These are phyloP conservation scores for Nemophila menziesii DNA, from an alignment of 257 asterid species.

Conservation along the genomic window DNA sequence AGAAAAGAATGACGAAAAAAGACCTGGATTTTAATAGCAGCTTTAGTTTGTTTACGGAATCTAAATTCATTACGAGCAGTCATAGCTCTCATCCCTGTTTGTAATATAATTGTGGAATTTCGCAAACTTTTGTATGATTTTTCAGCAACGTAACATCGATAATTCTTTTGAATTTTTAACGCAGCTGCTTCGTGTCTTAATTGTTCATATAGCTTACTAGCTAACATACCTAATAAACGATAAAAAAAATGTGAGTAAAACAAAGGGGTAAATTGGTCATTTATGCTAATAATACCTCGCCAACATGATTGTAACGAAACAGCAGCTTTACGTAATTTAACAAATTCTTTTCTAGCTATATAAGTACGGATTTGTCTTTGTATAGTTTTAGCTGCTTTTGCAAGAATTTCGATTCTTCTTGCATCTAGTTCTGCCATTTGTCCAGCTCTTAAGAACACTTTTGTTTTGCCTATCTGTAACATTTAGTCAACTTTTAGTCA, in stretches of 20 bases:
- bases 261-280: not conserved
- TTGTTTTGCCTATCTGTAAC: conserved; percentile 81
- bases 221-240: conserved; percentile 48
- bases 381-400: conserved; percentile 89
- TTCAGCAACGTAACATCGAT: conserved; percentile 52
- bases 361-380: conserved; percentile 94
- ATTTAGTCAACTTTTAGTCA: not conserved
- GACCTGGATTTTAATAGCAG: conserved; percentile 87
- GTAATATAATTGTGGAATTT: conserved; percentile 52
- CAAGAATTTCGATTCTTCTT: conserved; percentile 92
- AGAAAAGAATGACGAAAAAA: conserved; percentile 10
- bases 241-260: not conserved
- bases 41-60: conserved; percentile 82
- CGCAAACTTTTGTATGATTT: conserved; percentile 49
- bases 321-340: conserved; percentile 65
- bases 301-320: conserved; percentile 89
- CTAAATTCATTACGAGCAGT: conserved; percentile 75
- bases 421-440: conserved; percentile 99
- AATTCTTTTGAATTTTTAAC: conserved; percentile 86
- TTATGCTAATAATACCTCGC: conserved; percentile 57
- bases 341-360: conserved; percentile 78
- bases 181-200: conserved; percentile 85
- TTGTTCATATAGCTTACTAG: conserved; percentile 82
- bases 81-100: conserved; percentile 95
- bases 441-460: conserved; percentile 98